Evolutionary conservation across 1,284 basidiomycete genomes (phyloP), one percentile per base, ranked within the genome.

Genomic region (Xerocomus minutiporus): DNA sequence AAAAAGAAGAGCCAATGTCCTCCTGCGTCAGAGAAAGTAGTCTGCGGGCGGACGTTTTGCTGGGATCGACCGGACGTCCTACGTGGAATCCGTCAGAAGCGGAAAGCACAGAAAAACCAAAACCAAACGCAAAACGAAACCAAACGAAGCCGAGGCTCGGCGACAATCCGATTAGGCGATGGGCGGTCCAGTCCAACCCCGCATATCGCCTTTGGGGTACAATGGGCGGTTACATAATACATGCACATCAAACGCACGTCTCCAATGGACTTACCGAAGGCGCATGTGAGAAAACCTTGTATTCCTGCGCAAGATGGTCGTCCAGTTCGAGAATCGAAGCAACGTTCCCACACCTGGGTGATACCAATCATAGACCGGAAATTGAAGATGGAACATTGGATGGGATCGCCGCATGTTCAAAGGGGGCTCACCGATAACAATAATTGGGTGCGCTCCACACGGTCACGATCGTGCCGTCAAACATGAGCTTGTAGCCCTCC

Each of bases 401-500:
- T 39, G 8, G 36, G 36, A 40, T 40, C 38, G 38, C 38, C 38
- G 38, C 38, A 40, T 39, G 38, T 38, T 7, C 8, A 38, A 20
- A 8, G 35, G 7, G 35, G 29, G 67, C 64, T 48, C 58, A 94
- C 87, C 93, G 78, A 72, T 99, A 98, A 72, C 96, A 99, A 68
- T 99, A 99, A 71, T 98, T 99, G 3, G 95, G 96, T 1, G 95
- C 97, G 63, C 91, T 94, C 95, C 96, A 99, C 20, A 99, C 95
- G 1, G 97, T 99, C 9, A 99, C 97, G 60, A 99, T 96, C 36
- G 86, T 88, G 55, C 84, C 79, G 68, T 98, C 94, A 63, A 97
- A 97, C 94, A 98, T 97, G 68, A 96, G 80, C 73, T 98, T 98
- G 76, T 91, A 98, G 5, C 96, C 96, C 71, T 99, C 96, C 88